phyloP scores from a whole-genome alignment of 345 rosid species.

The Bruguiera gymnorhiza region DNA sequence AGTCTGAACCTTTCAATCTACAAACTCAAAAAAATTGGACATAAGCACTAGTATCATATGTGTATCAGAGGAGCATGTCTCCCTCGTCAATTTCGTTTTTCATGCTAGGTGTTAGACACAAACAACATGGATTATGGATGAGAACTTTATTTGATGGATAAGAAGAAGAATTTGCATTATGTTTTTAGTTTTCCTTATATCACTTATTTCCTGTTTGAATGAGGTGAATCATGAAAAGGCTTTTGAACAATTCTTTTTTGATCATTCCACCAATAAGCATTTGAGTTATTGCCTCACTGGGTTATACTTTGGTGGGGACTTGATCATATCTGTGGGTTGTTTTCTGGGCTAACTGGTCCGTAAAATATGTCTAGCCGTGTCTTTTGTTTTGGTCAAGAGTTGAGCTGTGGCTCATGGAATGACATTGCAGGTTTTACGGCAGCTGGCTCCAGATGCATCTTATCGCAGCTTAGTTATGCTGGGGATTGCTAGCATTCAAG shows the following conservation, averaged over 20 bases:
- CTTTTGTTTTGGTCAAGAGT: background rate
- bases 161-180: background rate
- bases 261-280: too few species aligned
- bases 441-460: slow-evolving; percentile 87
- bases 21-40: background rate
- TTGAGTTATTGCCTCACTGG: background rate
- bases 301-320: background rate
- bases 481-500: slow-evolving; percentile 96
- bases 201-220: background rate
- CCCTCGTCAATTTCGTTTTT: background rate
- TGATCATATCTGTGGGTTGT: background rate
- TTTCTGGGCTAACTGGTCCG: background rate
- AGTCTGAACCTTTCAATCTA: background rate
- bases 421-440: slow-evolving; percentile 70
- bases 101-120: background rate
- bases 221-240: background rate
- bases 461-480: slow-evolving; percentile 86
- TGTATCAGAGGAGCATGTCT: background rate
- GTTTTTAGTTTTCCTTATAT: background rate
- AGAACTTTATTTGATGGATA: slow-evolving; percentile 10
- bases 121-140: background rate
- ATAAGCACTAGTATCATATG: background rate
- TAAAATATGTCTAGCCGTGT: slow-evolving; percentile 2
- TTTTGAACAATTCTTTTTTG: background rate
- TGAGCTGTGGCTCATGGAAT: slow-evolving; percentile 5